Conservation (phyloP, 176 grass and related monocot genomes). For the Aegilops longissima region DNA sequence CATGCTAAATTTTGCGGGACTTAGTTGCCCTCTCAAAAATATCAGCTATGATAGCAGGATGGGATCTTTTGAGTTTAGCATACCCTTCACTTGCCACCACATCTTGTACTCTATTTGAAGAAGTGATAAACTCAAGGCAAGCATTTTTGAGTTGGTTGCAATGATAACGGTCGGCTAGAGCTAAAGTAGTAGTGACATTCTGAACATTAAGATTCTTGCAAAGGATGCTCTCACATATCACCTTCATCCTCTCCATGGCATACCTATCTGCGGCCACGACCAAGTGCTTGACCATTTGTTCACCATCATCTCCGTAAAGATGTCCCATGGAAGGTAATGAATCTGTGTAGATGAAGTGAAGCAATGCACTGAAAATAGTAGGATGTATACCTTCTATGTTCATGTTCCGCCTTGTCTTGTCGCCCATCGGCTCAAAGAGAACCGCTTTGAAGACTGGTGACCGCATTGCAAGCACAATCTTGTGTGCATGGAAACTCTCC, state of each 20-base stretch:
- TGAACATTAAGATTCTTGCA: background rate
- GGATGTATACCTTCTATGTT: background rate
- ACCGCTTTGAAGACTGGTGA: background rate
- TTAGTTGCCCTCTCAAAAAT: background rate
- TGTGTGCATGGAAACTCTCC: background rate
- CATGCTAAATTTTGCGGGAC: background rate
- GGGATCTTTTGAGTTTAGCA: background rate
- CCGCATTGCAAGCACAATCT: background rate
- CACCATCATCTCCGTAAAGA: background rate
- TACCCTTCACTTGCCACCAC: conserved; percentile 2
- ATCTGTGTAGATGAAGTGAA: conserved; percentile 2
- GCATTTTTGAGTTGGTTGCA: background rate
- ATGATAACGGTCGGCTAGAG: background rate
- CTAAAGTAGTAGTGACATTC: background rate
- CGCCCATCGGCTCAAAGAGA: background rate
- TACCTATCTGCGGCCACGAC: background rate
- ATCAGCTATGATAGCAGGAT: background rate
- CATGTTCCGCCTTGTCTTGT: background rate
- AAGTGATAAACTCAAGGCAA: background rate
- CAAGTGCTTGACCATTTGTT: background rate
- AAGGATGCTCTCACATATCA: background rate
- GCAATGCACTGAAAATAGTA: background rate
- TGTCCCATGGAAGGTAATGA: background rate
- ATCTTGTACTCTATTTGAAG: background rate
- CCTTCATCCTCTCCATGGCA: background rate